Evolutionary conservation across 148 eudicot genomes (phyloP).

Genomic region (Limonium bicolor): DNA sequence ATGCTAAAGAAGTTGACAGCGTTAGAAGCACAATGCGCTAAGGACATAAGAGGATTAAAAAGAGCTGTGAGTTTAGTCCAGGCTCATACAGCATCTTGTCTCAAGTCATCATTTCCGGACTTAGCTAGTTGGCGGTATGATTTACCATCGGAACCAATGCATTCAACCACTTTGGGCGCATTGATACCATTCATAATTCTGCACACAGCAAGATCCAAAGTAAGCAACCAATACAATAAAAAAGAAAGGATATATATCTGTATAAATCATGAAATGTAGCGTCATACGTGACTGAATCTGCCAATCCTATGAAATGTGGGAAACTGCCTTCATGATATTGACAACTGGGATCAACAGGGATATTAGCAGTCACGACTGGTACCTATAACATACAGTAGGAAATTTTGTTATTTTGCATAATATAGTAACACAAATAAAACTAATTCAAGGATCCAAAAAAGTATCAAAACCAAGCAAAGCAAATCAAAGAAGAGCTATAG

Average conservation of each 20-base stretch:
- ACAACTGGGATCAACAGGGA: slow-evolving; percentile 72
- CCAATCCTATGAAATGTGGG: slow-evolving; percentile 87
- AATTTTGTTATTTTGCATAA: too few relatives aligned
- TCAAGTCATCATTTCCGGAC: slow-evolving; percentile 96
- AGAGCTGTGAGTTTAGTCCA: too few relatives aligned
- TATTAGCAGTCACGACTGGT: slow-evolving; percentile 79
- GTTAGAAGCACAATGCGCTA: too few relatives aligned
- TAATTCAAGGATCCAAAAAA: too few relatives aligned
- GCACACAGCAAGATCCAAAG: slow-evolving; percentile 11
- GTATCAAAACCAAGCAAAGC: too few relatives aligned
- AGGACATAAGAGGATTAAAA: too few relatives aligned
- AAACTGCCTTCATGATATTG: slow-evolving; percentile 75
- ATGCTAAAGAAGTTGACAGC: too few relatives aligned
- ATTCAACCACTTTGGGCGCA: slow-evolving; percentile 96
- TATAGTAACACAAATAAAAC: too few relatives aligned
- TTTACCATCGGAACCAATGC: slow-evolving; percentile 93
- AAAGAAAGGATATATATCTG: not conserved
- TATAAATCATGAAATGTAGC: too few relatives aligned
- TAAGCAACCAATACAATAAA: not conserved
- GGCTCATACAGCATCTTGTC: slow-evolving; percentile 95
- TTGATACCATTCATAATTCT: slow-evolving; percentile 99
- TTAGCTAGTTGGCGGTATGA: slow-evolving; percentile 89
- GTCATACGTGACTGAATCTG: slow-evolving; percentile 84
- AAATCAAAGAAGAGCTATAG: too few relatives aligned
- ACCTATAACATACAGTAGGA: slow-evolving; percentile 47